Conservation (phyloP, 75 land plant species). For the Selaginella moellendorffii region DNA sequence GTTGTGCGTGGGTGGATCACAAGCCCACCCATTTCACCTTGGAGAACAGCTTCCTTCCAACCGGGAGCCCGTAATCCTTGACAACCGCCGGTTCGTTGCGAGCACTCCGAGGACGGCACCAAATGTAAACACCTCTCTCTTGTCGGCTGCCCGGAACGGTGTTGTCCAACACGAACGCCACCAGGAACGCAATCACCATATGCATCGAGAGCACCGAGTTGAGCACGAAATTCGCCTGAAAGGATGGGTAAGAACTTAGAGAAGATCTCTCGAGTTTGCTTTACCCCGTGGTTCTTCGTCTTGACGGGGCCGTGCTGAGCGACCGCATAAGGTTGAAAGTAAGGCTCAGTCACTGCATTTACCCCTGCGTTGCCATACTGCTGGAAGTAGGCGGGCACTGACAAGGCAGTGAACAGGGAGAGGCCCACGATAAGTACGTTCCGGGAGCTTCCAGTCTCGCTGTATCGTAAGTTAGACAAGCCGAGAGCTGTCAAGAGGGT, state of each 20-base stretch:
- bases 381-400: conserved; percentile 79
- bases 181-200: conserved; percentile 72
- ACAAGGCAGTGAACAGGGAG: conserved; percentile 62
- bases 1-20: too few relatives aligned
- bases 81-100: conserved; percentile 42
- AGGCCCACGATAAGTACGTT: conserved; percentile 68
- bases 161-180: conserved; percentile 65
- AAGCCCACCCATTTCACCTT: conserved; percentile 85
- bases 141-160: conserved; percentile 78
- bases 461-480: conserved; percentile 56
- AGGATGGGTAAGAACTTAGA: background rate
- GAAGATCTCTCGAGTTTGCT: conserved; percentile 14
- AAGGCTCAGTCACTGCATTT: background rate
- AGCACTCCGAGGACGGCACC: conserved; percentile 45
- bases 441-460: conserved; percentile 54
- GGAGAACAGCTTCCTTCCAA: conserved; percentile 42
- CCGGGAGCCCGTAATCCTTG: conserved; percentile 55
- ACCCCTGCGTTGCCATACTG: conserved; percentile 32
- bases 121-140: conserved; percentile 71
- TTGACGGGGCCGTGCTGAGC: conserved; percentile 3
- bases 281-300: conserved; percentile 3
- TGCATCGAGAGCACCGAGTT: conserved; percentile 56
- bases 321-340: conserved; percentile 5
- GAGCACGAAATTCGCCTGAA: conserved; percentile 58
- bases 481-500: conserved; percentile 59